Base-by-base conservation (phyloP, 2,329 filamentous ascomycete genomes). In the Colletotrichum ledebouriae region DNA sequence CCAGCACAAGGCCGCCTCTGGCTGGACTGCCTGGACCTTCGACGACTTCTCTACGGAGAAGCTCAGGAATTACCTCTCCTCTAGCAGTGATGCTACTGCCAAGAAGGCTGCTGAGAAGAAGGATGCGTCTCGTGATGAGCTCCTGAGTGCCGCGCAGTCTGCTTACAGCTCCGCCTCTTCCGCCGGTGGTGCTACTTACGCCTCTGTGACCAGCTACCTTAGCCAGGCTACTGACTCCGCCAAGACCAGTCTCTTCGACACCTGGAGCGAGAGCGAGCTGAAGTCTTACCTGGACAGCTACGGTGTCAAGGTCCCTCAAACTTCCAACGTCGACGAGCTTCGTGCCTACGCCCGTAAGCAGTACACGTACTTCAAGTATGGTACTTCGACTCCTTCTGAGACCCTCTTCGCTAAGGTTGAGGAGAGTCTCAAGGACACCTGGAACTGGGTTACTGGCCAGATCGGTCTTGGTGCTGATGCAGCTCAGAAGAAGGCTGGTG, bases 261-360 rank as follows among this genome's bases (percentile, higher is more conserved):
- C 87, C 1, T 95, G 92, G 92, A 91, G 85, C 63, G 86, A 89
- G 73, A 86, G 86, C 52, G 91, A 95, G 29, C 83, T 96, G 70
- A 94, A 95, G 84, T 82, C 87, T 1, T 95, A 94, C 75, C 86
- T 95, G 6, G 92, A 95, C 76, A 91, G 89, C 70, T 95, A 94
- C 71, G 93, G 93, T 42, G 82, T 95, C 46, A 79, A 83, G 4
- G 84, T 87, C 46, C 90, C 90, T 49, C 90, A 93, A 76, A 90
- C 90, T 6, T 89, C 89, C 17, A 90, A 83, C 65, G 73, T 89
- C 63, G 91, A 94, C 68, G 86, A 94, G 75, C 83, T 95, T 20
- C 87, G 88, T 69, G 91, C 91, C 9, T 83, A 88, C 67, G 92
- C 91, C 15, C 89, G 91, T 72, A 90, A 90, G 77, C 90, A 94